Evolutionary conservation across 176 grass and related monocot species (phyloP).

Genomic region (Chloris gayana): DNA sequence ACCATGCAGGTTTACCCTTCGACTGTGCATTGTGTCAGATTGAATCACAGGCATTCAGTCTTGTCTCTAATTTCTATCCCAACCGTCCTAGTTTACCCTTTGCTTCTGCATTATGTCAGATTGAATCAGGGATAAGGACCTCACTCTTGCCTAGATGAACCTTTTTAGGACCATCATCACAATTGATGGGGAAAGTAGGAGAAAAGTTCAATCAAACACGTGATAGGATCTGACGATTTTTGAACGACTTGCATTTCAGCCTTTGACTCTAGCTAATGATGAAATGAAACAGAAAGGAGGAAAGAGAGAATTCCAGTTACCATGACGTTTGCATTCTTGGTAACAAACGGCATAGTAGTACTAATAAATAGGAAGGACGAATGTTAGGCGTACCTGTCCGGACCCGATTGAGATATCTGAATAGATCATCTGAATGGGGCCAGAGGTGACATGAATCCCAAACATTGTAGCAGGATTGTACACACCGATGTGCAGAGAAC

Average conservation of each 20-base stretch:
- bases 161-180: neutral
- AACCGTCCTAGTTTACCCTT: neutral
- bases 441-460: constrained; percentile 96
- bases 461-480: constrained; percentile 89
- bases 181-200: neutral
- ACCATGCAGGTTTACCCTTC: neutral
- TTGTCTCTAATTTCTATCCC: neutral
- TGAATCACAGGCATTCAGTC: neutral
- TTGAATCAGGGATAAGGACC: neutral
- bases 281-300: neutral
- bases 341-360: neutral
- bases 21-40: neutral
- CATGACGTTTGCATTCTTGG: neutral
- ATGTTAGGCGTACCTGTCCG: constrained; percentile 57
- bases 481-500: constrained; percentile 73
- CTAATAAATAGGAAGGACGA: neutral
- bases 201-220: neutral
- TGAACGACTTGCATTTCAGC: neutral
- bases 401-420: constrained; percentile 79
- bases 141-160: neutral
- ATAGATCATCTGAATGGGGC: constrained; percentile 71
- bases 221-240: neutral
- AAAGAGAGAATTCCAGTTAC: neutral
- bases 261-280: neutral
- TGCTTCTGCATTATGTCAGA: neutral